Evolutionary conservation across 169 alveolate genomes (phyloP).

Genomic region (Plasmodium gonderi): DNA sequence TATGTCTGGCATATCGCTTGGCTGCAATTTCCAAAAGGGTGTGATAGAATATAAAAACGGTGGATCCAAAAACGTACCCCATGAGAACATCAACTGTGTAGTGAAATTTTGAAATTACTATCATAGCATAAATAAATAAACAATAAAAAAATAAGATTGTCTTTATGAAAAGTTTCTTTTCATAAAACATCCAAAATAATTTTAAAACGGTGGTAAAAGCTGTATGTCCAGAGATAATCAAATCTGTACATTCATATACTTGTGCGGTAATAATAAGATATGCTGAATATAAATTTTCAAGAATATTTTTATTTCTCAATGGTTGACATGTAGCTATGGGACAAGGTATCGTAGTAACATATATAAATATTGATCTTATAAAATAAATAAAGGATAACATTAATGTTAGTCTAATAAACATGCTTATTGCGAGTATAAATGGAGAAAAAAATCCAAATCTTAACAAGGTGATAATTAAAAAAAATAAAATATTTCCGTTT

Average conservation of each 20-base stretch:
- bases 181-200: constrained; percentile 67
- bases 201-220: constrained; percentile 76
- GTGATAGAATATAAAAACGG: constrained; percentile 28
- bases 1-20: constrained; percentile 29
- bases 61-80: constrained; percentile 75
- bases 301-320: neutral
- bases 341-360: constrained; percentile 81
- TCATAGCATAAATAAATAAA: constrained; percentile 38
- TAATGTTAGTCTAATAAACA: constrained; percentile 68
- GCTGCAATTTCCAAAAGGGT: constrained; percentile 38
- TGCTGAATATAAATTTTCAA: constrained; percentile 46
- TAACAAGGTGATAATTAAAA: constrained; percentile 26
- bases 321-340: constrained; percentile 76
- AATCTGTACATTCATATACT: constrained; percentile 82
- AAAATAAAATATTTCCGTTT: constrained; percentile 46
- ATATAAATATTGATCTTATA: constrained; percentile 79
- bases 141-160: constrained; percentile 25
- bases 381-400: constrained; percentile 75
- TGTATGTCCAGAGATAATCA: constrained; percentile 85
- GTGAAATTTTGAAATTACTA: constrained; percentile 78
- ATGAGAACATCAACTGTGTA: constrained; percentile 84
- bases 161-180: constrained; percentile 52
- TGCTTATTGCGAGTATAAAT: constrained; percentile 48
- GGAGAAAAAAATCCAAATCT: constrained; percentile 79
- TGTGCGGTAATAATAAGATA: constrained; percentile 74